phyloP scores from a whole-genome alignment of 768 basidiomycete genomes.

The Mycena belliarum region DNA sequence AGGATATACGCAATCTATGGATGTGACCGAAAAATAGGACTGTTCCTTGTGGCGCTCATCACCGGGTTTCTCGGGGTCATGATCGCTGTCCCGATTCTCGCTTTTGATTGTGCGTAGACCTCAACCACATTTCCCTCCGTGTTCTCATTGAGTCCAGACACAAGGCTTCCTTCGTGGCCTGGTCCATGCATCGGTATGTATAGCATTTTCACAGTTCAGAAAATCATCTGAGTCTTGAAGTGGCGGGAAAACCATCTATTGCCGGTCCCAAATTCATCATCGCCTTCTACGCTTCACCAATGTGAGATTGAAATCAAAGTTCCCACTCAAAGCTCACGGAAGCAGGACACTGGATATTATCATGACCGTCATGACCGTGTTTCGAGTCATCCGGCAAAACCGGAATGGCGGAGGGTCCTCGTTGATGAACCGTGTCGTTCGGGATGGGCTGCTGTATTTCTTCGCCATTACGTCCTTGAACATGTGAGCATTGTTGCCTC shows the following conservation, averaged over 20 bases:
- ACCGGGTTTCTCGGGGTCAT: constrained; percentile 21
- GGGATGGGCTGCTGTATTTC: constrained; percentile 20
- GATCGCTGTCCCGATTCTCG: constrained; percentile 20
- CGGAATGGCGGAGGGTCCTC: constrained; percentile 7
- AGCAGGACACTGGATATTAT: constrained; percentile 18
- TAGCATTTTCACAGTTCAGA: not conserved
- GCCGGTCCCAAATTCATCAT: constrained; percentile 23
- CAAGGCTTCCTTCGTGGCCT: constrained; percentile 18
- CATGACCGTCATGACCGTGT: constrained; percentile 19
- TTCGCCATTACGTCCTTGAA: constrained; percentile 19
- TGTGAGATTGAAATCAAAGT: not conserved
- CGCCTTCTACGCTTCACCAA: constrained; percentile 21
- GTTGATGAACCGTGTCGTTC: constrained; percentile 18
- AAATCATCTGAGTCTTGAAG: not conserved
- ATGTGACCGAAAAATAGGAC: constrained; percentile 7
- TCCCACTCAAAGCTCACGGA: not conserved
- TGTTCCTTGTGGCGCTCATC: constrained; percentile 8
- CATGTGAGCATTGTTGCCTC: constrained; percentile 5
- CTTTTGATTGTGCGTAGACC: constrained; percentile 14
- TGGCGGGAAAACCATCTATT: constrained; percentile 20
- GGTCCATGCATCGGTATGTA: constrained; percentile 18
- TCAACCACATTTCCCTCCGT: not conserved
- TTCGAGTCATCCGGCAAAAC: constrained; percentile 9
- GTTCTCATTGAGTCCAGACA: constrained; percentile 10
- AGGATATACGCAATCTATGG: constrained; percentile 18